Conservation (phyloP, 2,329 filamentous ascomycete species). For the Colletotrichum godetiae region DNA sequence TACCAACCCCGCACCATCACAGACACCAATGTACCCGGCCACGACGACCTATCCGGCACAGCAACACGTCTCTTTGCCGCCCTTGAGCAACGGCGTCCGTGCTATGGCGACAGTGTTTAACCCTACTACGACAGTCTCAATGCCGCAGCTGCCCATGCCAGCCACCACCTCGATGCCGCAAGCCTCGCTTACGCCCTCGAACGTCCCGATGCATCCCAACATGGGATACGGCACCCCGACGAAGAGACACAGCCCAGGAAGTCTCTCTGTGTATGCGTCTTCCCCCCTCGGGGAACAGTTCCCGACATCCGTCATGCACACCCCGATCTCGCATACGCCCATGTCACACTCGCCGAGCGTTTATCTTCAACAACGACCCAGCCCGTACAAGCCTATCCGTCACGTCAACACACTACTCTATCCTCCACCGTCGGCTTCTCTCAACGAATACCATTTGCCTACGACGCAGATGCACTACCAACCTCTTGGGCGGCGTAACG, state of each 20-base stretch:
- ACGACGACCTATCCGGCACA: constrained; percentile 55
- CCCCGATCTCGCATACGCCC: constrained; percentile 69
- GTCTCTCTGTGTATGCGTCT: constrained; percentile 68
- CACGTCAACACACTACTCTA: constrained; percentile 92
- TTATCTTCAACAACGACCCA: constrained; percentile 88
- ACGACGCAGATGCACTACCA: constrained; percentile 86
- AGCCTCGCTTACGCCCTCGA: constrained; percentile 34
- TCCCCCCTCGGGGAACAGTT: constrained; percentile 77
- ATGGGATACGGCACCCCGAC: constrained; percentile 61
- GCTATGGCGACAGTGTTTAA: constrained; percentile 84
- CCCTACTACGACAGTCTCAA: constrained; percentile 39
- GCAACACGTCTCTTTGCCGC: constrained; percentile 68
- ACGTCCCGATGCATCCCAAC: constrained; percentile 41
- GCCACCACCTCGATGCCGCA: constrained; percentile 26
- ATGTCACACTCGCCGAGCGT: constrained; percentile 86
- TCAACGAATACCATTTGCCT: constrained; percentile 78
- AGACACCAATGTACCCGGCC: constrained; percentile 46
- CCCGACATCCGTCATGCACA: constrained; percentile 63
- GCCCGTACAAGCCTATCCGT: constrained; percentile 91
- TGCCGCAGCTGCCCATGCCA: constrained; percentile 36
- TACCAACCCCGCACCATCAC: constrained; percentile 50
- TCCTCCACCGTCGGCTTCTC: constrained; percentile 82
- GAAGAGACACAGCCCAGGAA: constrained; percentile 65
- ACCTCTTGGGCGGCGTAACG: constrained; percentile 76
- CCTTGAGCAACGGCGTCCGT: constrained; percentile 69